These are phyloP conservation scores for Zelopaecilomyces penicillatus DNA, from an alignment of 2,329 filamentous ascomycete species.

Conservation along the genomic window DNA sequence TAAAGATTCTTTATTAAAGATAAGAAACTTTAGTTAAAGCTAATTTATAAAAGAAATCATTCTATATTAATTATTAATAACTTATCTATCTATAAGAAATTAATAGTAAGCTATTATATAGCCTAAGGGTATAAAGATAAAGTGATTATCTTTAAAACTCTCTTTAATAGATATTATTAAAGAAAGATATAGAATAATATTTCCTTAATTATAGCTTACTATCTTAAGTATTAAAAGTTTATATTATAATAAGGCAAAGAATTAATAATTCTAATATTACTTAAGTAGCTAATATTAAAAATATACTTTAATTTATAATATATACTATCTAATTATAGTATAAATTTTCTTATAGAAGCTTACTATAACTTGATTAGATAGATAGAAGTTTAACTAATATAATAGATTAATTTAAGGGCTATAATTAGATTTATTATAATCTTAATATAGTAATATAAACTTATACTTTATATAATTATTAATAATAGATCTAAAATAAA, in stretches of 20 bases:
- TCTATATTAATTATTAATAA: too few species aligned
- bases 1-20: too few species aligned
- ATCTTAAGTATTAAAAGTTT: not conserved
- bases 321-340: not conserved
- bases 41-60: too few species aligned
- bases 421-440: not conserved
- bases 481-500: not conserved
- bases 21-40: too few species aligned
- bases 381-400: not conserved
- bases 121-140: too few species aligned
- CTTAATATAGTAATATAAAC: not conserved
- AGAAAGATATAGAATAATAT: not conserved
- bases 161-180: not conserved
- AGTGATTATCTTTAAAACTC: not conserved
- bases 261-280: not conserved
- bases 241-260: not conserved
- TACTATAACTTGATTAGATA: not conserved
- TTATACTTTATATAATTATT: not conserved
- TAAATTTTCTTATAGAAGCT: not conserved
- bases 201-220: not conserved
- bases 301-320: not conserved
- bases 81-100: too few species aligned
- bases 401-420: not conserved
- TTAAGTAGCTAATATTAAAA: not conserved
- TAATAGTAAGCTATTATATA: too few species aligned